phyloP scores from a whole-genome alignment of 345 rosid species.

The Euphorbia tirucalli region DNA sequence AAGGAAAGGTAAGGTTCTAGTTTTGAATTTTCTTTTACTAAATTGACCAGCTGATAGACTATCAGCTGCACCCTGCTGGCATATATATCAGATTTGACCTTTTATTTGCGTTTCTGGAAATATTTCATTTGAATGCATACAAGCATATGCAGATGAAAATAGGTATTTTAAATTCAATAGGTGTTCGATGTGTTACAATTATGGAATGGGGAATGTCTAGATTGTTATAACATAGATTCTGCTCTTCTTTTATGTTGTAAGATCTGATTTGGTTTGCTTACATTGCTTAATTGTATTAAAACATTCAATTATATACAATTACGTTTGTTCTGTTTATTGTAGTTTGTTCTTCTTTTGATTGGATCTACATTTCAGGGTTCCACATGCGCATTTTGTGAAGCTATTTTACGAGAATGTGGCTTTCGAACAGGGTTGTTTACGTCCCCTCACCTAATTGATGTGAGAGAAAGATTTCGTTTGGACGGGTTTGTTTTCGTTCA shows the following conservation, averaged over 20 bases:
- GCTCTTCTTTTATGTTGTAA: background rate
- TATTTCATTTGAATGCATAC: background rate
- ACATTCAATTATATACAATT: background rate
- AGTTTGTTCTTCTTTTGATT: constrained; percentile 5
- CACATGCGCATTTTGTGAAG: constrained; percentile 83
- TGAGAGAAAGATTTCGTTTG: constrained; percentile 78
- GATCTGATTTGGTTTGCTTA: background rate
- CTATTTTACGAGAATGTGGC: constrained; percentile 81
- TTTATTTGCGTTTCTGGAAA: background rate
- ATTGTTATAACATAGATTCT: background rate
- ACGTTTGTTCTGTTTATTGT: background rate
- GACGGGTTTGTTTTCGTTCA: constrained; percentile 62
- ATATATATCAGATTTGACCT: background rate
- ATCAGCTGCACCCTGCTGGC: background rate
- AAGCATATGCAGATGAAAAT: background rate
- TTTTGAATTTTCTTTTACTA: constrained; percentile 6
- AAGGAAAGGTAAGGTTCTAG: constrained; percentile 65
- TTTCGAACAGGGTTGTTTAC: constrained; percentile 79
- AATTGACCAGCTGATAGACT: background rate
- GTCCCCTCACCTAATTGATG: constrained; percentile 92
- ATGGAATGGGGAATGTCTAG: background rate
- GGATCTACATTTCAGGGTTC: constrained; percentile 61
- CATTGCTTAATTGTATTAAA: background rate
- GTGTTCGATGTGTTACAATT: background rate
- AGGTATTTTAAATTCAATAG: background rate